Evolutionary conservation across 176 grass and related monocot genomes (phyloP).

Genomic region (Poa annua): DNA sequence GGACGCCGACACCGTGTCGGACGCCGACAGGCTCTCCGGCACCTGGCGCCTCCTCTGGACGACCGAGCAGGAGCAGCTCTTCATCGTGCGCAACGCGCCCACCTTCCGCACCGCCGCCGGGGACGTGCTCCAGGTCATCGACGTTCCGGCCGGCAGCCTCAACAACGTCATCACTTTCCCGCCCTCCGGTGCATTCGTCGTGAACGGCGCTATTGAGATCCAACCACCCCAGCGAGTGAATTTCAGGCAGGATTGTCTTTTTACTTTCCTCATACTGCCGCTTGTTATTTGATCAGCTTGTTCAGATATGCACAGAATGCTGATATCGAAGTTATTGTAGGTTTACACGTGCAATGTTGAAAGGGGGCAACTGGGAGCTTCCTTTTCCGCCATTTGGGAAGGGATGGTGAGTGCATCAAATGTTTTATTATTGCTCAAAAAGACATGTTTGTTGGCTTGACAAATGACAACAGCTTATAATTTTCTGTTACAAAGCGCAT

Average conservation of each 20-base stretch:
- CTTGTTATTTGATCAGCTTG: background rate
- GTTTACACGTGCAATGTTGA: conserved; percentile 79
- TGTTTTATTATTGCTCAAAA: background rate
- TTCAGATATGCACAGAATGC: background rate
- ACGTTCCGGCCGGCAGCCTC: conserved; percentile 54
- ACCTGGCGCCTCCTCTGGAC: conserved; percentile 97
- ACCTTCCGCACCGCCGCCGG: conserved; percentile 80
- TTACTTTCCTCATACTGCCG: background rate
- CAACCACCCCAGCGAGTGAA: conserved; percentile 86
- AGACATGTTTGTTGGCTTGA: background rate
- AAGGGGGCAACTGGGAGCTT: conserved; percentile 71
- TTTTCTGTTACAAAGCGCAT: background rate
- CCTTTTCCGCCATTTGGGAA: conserved; percentile 91
- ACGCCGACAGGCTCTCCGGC: conserved; percentile 52
- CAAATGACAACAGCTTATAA: background rate
- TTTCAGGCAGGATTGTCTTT: conserved; percentile 57
- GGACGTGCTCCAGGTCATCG: conserved; percentile 93
- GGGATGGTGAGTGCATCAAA: conserved; percentile 73
- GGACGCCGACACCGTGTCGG: conserved; percentile 58
- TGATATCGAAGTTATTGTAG: conserved; percentile 27
- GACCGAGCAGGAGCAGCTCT: conserved; percentile 95
- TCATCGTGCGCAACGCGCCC: conserved; percentile 77
- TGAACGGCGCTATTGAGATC: conserved; percentile 65
- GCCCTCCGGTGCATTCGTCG: conserved; percentile 78
- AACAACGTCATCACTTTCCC: conserved; percentile 98